Evolutionary conservation across 352 stramenopile species (phyloP).

Genomic region (Globisporangium yorkense): DNA sequence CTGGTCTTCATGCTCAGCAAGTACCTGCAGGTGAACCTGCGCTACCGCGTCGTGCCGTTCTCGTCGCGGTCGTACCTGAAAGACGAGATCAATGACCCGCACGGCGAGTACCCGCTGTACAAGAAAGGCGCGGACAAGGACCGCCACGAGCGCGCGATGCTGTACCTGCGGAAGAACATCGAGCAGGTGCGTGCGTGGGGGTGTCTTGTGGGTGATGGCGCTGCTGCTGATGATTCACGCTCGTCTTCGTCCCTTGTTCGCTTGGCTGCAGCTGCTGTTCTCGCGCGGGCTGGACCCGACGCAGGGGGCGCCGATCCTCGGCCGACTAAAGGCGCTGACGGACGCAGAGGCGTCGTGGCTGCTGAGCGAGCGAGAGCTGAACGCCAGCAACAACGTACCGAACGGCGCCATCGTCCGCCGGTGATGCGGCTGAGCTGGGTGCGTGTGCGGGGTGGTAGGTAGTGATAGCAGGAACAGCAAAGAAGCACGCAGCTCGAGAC

Average conservation of each 20-base stretch:
- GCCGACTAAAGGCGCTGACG: slow-evolving; percentile 57
- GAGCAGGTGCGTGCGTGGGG: slow-evolving; percentile 50
- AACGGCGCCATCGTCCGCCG: slow-evolving; percentile 35
- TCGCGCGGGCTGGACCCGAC: slow-evolving; percentile 68
- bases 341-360: slow-evolving; percentile 71
- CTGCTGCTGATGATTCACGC: background rate
- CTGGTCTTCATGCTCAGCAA: slow-evolving; percentile 88
- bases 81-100: slow-evolving; percentile 81
- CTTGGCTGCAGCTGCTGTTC: slow-evolving; percentile 49
- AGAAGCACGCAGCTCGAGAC: background rate
- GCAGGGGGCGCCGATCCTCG: slow-evolving; percentile 53
- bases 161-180: slow-evolving; percentile 73
- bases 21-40: slow-evolving; percentile 81
- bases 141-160: slow-evolving; percentile 69
- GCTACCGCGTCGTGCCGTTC: slow-evolving; percentile 75
- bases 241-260: background rate
- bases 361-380: slow-evolving; percentile 39
- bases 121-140: slow-evolving; percentile 74
- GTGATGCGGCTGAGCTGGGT: background rate
- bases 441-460: background rate
- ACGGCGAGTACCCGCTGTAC: slow-evolving; percentile 79
- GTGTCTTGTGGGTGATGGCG: background rate
- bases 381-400: slow-evolving; percentile 21
- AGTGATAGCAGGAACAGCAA: background rate
- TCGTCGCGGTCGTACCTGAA: slow-evolving; percentile 78